Percentiles rank a stretch among this genome's conserved stretches.
These are phyloP conservation scores for Zasmidium cellare DNA, from an alignment of 2,329 filamentous ascomycete species.

Conservation along the genomic window DNA sequence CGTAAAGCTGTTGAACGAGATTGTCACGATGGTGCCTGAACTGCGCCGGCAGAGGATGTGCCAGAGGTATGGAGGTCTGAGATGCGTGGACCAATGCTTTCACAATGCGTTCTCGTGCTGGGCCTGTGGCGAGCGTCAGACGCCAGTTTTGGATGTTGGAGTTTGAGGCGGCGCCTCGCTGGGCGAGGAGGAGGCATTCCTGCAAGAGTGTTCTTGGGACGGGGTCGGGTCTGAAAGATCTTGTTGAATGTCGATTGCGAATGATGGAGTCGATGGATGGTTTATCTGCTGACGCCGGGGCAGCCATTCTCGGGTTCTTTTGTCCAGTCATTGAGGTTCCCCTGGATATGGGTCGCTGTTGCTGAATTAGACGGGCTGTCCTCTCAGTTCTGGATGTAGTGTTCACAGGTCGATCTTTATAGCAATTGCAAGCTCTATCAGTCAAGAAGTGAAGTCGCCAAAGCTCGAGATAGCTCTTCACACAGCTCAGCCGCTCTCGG, in stretches of 20 bases:
- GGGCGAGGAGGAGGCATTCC: constrained; percentile 15
- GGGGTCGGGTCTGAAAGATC: constrained; percentile 13
- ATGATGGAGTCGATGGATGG: constrained; percentile 4
- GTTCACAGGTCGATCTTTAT: too few relatives aligned
- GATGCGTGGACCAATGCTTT: constrained; percentile 13
- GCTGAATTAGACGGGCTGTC: too few relatives aligned
- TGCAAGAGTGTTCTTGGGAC: constrained; percentile 9
- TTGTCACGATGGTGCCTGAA: constrained; percentile 24
- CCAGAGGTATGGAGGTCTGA: constrained; percentile 8
- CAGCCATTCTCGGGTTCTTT: not conserved
- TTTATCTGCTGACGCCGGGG: not conserved
- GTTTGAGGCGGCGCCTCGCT: constrained; percentile 19
- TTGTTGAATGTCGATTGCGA: constrained; percentile 10
- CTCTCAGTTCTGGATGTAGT: too few relatives aligned
- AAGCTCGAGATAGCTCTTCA: not conserved
- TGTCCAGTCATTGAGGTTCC: too few relatives aligned
- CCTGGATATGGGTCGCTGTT: too few relatives aligned
- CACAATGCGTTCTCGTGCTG: constrained; percentile 20
- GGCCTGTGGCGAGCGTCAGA: constrained; percentile 15
- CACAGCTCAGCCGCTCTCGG: not conserved
- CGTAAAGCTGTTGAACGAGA: constrained; percentile 25
- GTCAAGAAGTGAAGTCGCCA: not conserved
- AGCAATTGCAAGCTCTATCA: too few relatives aligned
- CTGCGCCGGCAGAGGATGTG: constrained; percentile 18
- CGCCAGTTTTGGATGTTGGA: constrained; percentile 24